Conservation (phyloP, 352 stramenopile genomes). For the Globisporangium acanthophoron region DNA sequence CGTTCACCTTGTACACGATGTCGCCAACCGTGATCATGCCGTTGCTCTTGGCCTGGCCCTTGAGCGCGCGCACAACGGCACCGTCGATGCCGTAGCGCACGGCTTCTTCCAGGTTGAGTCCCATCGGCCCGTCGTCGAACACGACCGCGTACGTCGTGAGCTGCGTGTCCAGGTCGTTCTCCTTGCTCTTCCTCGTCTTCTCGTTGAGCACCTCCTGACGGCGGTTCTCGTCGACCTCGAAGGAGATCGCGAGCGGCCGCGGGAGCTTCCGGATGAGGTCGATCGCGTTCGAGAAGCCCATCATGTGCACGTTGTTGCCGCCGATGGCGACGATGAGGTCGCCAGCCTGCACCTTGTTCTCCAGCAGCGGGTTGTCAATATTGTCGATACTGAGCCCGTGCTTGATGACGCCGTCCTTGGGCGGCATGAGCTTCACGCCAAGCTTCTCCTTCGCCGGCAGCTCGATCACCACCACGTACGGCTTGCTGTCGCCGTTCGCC, state of each 20-base stretch:
- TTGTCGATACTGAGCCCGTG: conserved; percentile 84
- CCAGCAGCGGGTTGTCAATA: conserved; percentile 81
- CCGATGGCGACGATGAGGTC: conserved; percentile 85
- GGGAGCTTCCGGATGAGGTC: conserved; percentile 83
- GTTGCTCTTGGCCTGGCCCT: conserved; percentile 78
- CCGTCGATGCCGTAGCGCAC: conserved; percentile 79
- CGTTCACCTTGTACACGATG: conserved; percentile 87
- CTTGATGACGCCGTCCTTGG: conserved; percentile 74
- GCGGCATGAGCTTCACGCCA: conserved; percentile 81
- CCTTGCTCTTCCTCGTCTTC: conserved; percentile 48
- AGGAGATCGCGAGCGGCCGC: conserved; percentile 70
- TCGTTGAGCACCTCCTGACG: conserved; percentile 49
- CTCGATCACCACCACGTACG: conserved; percentile 72
- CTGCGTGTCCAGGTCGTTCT: conserved; percentile 64
- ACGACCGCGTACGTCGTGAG: conserved; percentile 82
- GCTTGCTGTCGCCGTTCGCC: conserved; percentile 4
- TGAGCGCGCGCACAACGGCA: conserved; percentile 72
- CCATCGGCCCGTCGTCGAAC: conserved; percentile 83
- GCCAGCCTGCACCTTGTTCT: conserved; percentile 75
- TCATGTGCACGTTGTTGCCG: conserved; percentile 63
- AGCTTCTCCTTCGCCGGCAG: conserved; percentile 82
- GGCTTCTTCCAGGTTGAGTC: conserved; percentile 80
- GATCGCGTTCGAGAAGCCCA: conserved; percentile 80
- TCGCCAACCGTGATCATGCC: conserved; percentile 80
- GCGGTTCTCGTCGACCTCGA: conserved; percentile 68